Evolutionary conservation across 345 rosid genomes (phyloP), one percentile per base, ranked within the genome.

Genomic region (Populus euphratica): DNA sequence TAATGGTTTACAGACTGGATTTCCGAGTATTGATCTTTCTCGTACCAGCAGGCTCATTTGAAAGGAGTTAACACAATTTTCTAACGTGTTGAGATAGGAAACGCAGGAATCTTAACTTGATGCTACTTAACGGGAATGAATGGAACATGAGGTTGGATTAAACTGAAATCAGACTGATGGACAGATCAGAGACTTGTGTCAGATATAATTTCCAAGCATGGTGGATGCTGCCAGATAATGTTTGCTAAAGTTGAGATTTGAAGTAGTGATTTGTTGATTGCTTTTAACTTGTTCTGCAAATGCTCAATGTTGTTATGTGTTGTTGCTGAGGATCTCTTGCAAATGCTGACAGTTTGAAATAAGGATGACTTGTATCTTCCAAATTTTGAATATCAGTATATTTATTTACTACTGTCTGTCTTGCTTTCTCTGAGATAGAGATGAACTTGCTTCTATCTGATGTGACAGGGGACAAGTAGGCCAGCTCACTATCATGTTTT

Each of bases 401-500:
- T 33, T 1, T 38, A 5, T 68, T 67, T 61, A 73, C 29, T 4
- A 6, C 52, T 43, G 8, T 52, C 25, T 68, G 69, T 49, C 36
- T 29, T 20, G 72, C 20, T 38, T 54, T 65, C 67, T 59, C 39
- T 38, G 11, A 13, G 50, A 65, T 63, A 25, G 67, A 49, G 50
- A 29, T 66, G 31, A 54, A 68, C 33, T 56, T 39, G 56, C 8
- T n/a, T 47, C 56, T 70, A 67, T 56, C 74, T 50, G 29, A 74
- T 73, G 14, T 73, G 68, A 12, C 79, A 96, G 99, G 99, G 99
- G 50, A 96, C 99, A 18, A 96, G 99, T 77, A 84, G 99, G 69
- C 99, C 99, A 18, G 99, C 99, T 33, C 99, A 96, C 83, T 96
- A 96, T 82, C 99, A 96, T 85, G 99, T 96, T 72, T 85, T 96